Percentiles rank a stretch among this genome's conserved stretches.
These are phyloP conservation scores for Sugiyamaella valdiviana DNA, from an alignment of 805 yeast species.

Conservation along the genomic window DNA sequence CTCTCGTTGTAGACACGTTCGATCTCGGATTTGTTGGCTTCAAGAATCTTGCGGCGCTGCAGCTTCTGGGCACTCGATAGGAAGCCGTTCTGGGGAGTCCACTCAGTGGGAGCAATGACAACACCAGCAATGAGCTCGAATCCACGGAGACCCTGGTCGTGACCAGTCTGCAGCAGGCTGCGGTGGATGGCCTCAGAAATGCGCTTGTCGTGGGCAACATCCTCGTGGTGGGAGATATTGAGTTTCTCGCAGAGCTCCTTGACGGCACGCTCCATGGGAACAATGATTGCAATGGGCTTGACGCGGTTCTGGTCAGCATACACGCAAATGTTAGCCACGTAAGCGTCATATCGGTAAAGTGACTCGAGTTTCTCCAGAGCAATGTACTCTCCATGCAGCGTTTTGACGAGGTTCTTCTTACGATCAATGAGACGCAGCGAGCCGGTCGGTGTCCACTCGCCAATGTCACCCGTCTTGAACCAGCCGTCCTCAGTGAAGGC, in stretches of 20 bases:
- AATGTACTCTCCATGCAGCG: slow-evolving; percentile 94
- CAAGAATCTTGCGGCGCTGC: slow-evolving; percentile 84
- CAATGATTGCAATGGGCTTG: slow-evolving; percentile 86
- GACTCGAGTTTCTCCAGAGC: slow-evolving; percentile 94
- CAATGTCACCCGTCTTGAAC: slow-evolving; percentile 97
- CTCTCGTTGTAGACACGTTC: slow-evolving; percentile 50
- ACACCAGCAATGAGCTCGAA: slow-evolving; percentile 79
- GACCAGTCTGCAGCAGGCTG: slow-evolving; percentile 66
- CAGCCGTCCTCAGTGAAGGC: slow-evolving; percentile 82
- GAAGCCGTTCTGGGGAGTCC: slow-evolving; percentile 95
- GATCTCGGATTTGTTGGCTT: slow-evolving; percentile 59
- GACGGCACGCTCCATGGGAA: slow-evolving; percentile 68
- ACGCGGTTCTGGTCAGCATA: slow-evolving; percentile 85
- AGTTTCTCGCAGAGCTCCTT: slow-evolving; percentile 53
- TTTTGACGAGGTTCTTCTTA: slow-evolving; percentile 91
- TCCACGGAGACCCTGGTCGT: slow-evolving; percentile 71
- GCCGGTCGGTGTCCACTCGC: slow-evolving; percentile 82
- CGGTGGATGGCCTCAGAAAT: slow-evolving; percentile 50
- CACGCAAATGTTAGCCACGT: slow-evolving; percentile 78
- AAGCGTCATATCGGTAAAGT: slow-evolving; percentile 73
- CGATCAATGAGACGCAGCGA: slow-evolving; percentile 83
- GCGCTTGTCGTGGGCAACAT: slow-evolving; percentile 49
- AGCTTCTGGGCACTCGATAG: slow-evolving; percentile 95
- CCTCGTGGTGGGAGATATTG: slow-evolving; percentile 47
- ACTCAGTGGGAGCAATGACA: slow-evolving; percentile 78